Evolutionary conservation across 2,329 filamentous ascomycete genomes (phyloP).

Genomic region (Phyllosticta citrichinensis): DNA sequence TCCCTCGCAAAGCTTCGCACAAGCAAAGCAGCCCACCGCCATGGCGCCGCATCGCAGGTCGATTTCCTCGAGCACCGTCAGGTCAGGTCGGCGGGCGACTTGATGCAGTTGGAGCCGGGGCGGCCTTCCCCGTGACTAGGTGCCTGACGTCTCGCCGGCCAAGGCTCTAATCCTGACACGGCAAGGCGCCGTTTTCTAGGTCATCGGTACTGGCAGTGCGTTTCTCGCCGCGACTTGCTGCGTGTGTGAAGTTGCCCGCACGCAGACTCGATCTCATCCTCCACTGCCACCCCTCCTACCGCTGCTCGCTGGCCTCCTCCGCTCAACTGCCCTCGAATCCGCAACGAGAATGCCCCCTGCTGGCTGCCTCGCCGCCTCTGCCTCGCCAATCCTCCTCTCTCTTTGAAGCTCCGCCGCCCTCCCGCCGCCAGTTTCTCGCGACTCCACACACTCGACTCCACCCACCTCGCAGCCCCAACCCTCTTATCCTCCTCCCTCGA

Average conservation of each 20-base stretch:
- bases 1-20: neutral
- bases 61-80: too few relatives aligned
- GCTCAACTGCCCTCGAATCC: neutral
- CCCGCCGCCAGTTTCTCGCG: slow-evolving; percentile 17
- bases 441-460: slow-evolving; percentile 12
- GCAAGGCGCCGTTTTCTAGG: neutral
- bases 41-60: too few relatives aligned
- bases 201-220: slow-evolving; percentile 4
- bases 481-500: neutral
- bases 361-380: slow-evolving; percentile 13
- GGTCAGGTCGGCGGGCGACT: too few relatives aligned
- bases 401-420: slow-evolving; percentile 27
- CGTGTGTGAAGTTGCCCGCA: slow-evolving; percentile 10
- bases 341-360: slow-evolving; percentile 19
- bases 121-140: too few relatives aligned
- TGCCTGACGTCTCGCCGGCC: neutral
- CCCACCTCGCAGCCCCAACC: slow-evolving; percentile 12
- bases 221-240: slow-evolving; percentile 8
- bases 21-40: too few relatives aligned
- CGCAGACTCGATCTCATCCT: slow-evolving; percentile 9
- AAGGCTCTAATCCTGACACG: neutral
- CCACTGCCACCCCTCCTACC: slow-evolving; percentile 3
- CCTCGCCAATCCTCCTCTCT: slow-evolving; percentile 19
- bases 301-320: slow-evolving; percentile 1
- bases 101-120: too few relatives aligned